Base-by-base conservation (phyloP, 305 asterid genomes). In the Ruellia speciosa region DNA sequence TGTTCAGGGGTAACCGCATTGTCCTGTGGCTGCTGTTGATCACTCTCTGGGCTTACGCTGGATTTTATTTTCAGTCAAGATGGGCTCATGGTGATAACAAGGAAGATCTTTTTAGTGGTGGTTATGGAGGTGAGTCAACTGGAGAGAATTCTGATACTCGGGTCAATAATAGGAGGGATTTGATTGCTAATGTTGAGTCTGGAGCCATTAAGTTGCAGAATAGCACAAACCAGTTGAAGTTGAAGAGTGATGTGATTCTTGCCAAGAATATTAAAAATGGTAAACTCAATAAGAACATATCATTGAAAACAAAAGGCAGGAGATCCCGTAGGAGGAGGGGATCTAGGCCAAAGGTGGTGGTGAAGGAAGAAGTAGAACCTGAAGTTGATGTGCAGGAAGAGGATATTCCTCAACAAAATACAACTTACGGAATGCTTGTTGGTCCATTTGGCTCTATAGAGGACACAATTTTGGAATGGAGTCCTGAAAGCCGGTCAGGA, bases 81-180 rank as follows among this genome's bases (percentile, higher is more conserved):
- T 93, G 99, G 99, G 99, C 99, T 18, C 99, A 93, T 49, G 99
- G 97, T 18, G 94, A 93, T 70, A 93, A 93, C 64, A 89, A 89
- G 77, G 97, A 93, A 62, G 90, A 78, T 54, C 84, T 89, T 19
- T 93, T 93, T 52, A 81, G 84, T 59, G 95, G 96, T 34, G 96
- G 96, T 64, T 78, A 72, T 74, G 96, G 78, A 47, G 87, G 83
- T 40, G 78, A 83, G 53, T 67, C 72, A 3, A 52, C 65, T 53
- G 79, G 61, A 31, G 81, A 60, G 63, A 75, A 69, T 50, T 53
- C 80, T 41, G 76, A 72, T 33, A 49, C 75, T 40, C 68, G 39
- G 19, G 64, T 16, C 58, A 68, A 66, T 50, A 72, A 59, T 28
- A 64, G 75, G 64, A 77, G 87, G 54, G 85, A 74, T 54, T 74